Evolutionary conservation across 345 rosid genomes (phyloP).

Genomic region (Dipteronia dyeriana): DNA sequence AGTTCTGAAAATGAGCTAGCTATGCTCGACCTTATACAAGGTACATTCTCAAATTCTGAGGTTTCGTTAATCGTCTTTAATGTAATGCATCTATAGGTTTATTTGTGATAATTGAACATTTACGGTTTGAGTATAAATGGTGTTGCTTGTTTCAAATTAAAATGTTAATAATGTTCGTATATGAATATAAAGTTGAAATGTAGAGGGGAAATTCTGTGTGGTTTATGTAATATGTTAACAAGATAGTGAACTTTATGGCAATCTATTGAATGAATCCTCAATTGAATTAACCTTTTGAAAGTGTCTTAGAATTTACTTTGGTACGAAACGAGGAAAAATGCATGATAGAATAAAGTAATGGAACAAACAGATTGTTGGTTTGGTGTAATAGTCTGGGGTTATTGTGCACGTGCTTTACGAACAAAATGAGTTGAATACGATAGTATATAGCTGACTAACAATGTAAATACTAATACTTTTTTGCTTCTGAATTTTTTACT

Average conservation of each 20-base stretch:
- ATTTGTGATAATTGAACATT: neutral
- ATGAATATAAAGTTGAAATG: neutral
- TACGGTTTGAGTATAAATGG: neutral
- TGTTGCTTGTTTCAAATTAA: neutral
- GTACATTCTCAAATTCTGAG: slow-evolving; percentile 30
- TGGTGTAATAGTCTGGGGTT: neutral
- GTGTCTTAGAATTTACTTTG: neutral
- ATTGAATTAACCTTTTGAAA: neutral
- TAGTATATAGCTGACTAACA: neutral
- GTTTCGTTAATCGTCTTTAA: neutral
- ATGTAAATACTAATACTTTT: neutral
- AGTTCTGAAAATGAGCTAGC: slow-evolving; percentile 93
- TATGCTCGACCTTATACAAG: slow-evolving; percentile 94
- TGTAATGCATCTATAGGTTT: neutral
- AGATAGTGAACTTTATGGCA: neutral
- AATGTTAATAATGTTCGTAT: neutral
- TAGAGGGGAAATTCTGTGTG: neutral
- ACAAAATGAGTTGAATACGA: neutral
- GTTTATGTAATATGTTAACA: neutral
- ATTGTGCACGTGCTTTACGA: neutral
- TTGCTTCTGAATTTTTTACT: neutral
- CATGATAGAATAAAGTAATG: too few relatives aligned
- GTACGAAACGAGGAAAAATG: neutral
- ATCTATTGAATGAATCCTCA: neutral
- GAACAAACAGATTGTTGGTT: neutral